Conservation (phyloP, 164 flowering plant species). For the Stephania japonica region DNA sequence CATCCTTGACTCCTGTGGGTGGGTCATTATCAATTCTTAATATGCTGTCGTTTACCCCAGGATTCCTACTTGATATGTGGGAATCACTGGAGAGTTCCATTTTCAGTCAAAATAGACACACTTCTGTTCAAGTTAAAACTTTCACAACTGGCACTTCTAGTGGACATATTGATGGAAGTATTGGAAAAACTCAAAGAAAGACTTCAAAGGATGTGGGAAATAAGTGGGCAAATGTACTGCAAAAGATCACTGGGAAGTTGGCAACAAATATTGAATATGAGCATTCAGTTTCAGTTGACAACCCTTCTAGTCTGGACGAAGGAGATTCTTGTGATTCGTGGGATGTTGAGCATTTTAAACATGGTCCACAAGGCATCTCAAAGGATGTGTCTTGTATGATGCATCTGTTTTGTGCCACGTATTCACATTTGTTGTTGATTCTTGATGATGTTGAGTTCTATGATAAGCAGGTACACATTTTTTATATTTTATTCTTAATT, state of each 20-base stretch:
- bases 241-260: constrained; percentile 69
- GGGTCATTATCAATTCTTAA: constrained; percentile 79
- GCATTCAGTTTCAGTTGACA: constrained; percentile 18
- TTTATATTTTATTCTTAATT: background rate
- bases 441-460: constrained; percentile 97
- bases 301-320: constrained; percentile 15
- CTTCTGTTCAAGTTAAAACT: constrained; percentile 11
- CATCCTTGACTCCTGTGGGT: constrained; percentile 45
- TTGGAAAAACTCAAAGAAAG: constrained; percentile 38
- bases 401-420: constrained; percentile 80
- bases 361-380: constrained; percentile 62
- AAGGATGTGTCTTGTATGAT: constrained; percentile 59
- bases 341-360: constrained; percentile 67
- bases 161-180: constrained; percentile 20
- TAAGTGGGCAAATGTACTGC: constrained; percentile 67
- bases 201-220: constrained; percentile 45
- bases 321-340: constrained; percentile 44
- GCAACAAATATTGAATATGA: constrained; percentile 26
- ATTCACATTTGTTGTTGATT: constrained; percentile 80
- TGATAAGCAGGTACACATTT: constrained; percentile 77
- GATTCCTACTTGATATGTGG: constrained; percentile 67
- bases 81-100: constrained; percentile 45
- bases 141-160: constrained; percentile 20
- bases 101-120: constrained; percentile 28
- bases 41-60: constrained; percentile 88